phyloP scores from a whole-genome alignment of 2,329 filamentous ascomycete genomes.

The Mycogone perniciosa region DNA sequence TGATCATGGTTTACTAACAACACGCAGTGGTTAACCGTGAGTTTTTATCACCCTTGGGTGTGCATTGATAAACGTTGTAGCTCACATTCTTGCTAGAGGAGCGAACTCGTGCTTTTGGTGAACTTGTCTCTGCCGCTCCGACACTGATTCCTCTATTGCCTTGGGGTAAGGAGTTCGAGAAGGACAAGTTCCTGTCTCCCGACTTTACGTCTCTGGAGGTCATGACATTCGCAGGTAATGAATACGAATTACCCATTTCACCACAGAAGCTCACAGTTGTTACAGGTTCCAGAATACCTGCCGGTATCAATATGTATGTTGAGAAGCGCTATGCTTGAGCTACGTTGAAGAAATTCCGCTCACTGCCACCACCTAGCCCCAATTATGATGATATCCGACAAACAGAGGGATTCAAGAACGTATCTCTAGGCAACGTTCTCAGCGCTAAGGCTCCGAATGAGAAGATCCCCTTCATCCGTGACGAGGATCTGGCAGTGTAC shows the following conservation, averaged over 20 bases:
- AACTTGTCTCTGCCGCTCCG: slow-evolving; percentile 75
- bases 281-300: slow-evolving; percentile 55
- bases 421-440: slow-evolving; percentile 87
- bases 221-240: slow-evolving; percentile 57
- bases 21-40: slow-evolving; percentile 59
- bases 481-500: slow-evolving; percentile 70
- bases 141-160: slow-evolving; percentile 82
- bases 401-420: slow-evolving; percentile 84
- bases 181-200: slow-evolving; percentile 89
- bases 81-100: slow-evolving; percentile 46
- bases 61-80: not conserved
- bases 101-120: slow-evolving; percentile 79
- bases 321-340: not conserved
- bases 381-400: slow-evolving; percentile 76
- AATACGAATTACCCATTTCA: not conserved
- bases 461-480: slow-evolving; percentile 81
- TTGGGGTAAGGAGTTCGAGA: slow-evolving; percentile 85
- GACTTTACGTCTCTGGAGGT: slow-evolving; percentile 96
- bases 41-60: slow-evolving; percentile 5
- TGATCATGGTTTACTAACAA: slow-evolving; percentile 13
- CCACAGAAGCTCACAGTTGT: slow-evolving; percentile 25
- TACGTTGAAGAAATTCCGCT: not conserved
- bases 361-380: slow-evolving; percentile 30
- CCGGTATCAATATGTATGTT: slow-evolving; percentile 56
- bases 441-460: slow-evolving; percentile 89